Evolutionary conservation across 768 basidiomycete species (phyloP), one percentile per base, ranked within the genome.

Genomic region (Guyanaporus albipodus): DNA sequence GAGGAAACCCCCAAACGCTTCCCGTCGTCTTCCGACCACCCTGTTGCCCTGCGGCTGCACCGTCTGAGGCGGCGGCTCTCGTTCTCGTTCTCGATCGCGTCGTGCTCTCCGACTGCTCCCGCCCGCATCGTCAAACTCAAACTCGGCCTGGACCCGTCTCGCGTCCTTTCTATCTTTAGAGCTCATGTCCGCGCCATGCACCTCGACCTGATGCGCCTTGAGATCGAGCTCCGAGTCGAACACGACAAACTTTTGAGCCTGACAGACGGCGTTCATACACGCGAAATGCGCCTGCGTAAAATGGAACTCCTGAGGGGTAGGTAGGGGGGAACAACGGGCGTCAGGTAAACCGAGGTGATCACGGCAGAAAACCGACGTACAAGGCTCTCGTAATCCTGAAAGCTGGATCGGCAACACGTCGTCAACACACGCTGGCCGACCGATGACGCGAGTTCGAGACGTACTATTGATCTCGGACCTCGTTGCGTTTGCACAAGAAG

Each of bases 191-290:
- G 74, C 78, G 8, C 83, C 86, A 50, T 94, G 91, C 42, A 82
- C 84, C 43, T 88, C 83, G 9, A 97, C 84, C 69, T 86, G 84
- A 63, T 99, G 96, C 0, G 85, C 95, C 64, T 92, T 82, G 29
- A 97, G 80, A 62, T 99, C 96, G 10, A 99, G 70, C 12, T 80
- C 74, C 4, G 85, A 85, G 32, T 82, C 81, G 64, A 98, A 98
- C 11, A 98, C 96, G 50, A 98, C 88, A 53, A 99, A 99, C 68
- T 96, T 97, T 57, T 80, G 85, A 6, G 81, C 82, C 36, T 84
- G 80, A 60, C 95, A 99, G 31, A 72, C 62, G 0, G 80, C 52
- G 47, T 91, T 83, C 3, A 69, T 72, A 64, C 95, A 99, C 6
- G 87, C 84, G 63, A 78, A 78, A 64, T 99, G 95, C 3, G 73